Evolutionary conservation across 345 rosid genomes (phyloP).

Genomic region (Gossypium herbaceum): DNA sequence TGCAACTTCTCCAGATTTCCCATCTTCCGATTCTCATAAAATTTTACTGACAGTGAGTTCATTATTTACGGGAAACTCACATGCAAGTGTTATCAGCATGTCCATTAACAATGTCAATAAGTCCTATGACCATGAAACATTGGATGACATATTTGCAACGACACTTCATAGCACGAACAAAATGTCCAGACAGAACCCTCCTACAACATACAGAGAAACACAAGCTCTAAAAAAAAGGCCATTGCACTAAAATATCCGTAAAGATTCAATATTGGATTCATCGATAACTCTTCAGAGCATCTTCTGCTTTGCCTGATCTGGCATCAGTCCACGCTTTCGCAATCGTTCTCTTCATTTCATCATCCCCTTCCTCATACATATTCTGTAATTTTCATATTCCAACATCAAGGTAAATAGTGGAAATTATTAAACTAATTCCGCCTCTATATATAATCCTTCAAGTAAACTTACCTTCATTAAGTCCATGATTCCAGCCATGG

Average conservation of each 20-base stretch:
- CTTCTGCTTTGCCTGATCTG: constrained; percentile 76
- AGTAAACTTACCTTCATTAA: constrained; percentile 65
- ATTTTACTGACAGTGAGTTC: not conserved
- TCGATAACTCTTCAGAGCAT: constrained; percentile 51
- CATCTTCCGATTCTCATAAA: not conserved
- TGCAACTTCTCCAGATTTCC: not conserved
- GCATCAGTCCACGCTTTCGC: constrained; percentile 99
- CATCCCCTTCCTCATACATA: constrained; percentile 96
- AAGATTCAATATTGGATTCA: constrained; percentile 14
- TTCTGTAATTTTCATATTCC: constrained; percentile 41
- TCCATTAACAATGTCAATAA: not conserved
- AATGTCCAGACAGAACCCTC: not conserved
- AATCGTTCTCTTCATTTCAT: constrained; percentile 85
- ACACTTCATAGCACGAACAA: not conserved
- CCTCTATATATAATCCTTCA: not conserved
- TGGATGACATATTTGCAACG: not conserved
- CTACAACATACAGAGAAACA: not conserved
- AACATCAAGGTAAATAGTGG: too few species aligned
- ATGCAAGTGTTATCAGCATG: not conserved
- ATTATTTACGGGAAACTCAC: too few species aligned
- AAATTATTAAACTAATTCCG: too few species aligned
- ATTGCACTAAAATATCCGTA: not conserved
- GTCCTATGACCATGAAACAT: not conserved
- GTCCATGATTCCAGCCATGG: constrained; percentile 98
- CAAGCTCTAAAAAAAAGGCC: not conserved